Conservation (phyloP, 2,329 filamentous ascomycete genomes). For the Teratosphaeria pseudoeucalypti region DNA sequence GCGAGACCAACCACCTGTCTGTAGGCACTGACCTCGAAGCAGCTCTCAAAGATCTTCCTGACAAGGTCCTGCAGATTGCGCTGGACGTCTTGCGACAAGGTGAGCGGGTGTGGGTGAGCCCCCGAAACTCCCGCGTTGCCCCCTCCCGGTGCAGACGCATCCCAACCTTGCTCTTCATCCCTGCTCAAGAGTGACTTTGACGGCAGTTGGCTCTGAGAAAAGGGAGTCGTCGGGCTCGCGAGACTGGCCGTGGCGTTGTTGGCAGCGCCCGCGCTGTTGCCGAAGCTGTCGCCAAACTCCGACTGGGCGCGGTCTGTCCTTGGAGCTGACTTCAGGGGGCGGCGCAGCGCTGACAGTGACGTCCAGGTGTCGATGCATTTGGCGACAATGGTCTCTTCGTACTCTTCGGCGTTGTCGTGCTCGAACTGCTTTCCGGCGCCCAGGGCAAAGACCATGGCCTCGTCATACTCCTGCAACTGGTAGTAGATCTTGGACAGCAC, state of each 20-base stretch:
- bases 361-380: constrained; percentile 99
- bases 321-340: constrained; percentile 40
- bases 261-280: constrained; percentile 53
- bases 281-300: constrained; percentile 67
- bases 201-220: constrained; percentile 84
- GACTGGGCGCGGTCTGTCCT: constrained; percentile 44
- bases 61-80: constrained; percentile 74
- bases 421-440: constrained; percentile 92
- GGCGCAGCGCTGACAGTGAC: constrained; percentile 56
- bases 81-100: constrained; percentile 63
- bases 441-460: constrained; percentile 97
- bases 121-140: constrained; percentile 45
- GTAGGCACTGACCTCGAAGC: constrained; percentile 76
- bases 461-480: constrained; percentile 95
- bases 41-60: constrained; percentile 82
- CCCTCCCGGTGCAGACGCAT: constrained; percentile 45
- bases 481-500: constrained; percentile 98
- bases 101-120: constrained; percentile 49
- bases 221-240: constrained; percentile 84
- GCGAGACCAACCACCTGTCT: constrained; percentile 95
- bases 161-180: constrained; percentile 48
- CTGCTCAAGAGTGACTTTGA: constrained; percentile 93
- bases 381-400: constrained; percentile 95
- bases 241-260: constrained; percentile 52
- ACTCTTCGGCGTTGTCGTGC: constrained; percentile 82